Percentiles rank a stretch among this genome's conserved stretches.
phyloP scores from a whole-genome alignment of 352 stramenopile species.

The Phytophthora sansomeana region DNA sequence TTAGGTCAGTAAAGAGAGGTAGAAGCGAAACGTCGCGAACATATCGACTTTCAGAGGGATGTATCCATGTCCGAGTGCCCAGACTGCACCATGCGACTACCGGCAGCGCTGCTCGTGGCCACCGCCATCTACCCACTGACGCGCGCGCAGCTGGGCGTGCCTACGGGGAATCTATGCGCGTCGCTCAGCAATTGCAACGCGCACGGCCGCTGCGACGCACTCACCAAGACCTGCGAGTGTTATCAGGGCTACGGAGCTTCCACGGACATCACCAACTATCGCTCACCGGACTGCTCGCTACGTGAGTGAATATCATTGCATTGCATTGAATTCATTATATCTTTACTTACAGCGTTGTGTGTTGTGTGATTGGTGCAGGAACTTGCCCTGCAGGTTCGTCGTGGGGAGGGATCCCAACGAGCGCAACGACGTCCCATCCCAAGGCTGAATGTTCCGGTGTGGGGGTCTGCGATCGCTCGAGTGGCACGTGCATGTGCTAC shows the following conservation, averaged over 20 bases:
- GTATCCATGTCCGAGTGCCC: slow-evolving; percentile 17
- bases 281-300: slow-evolving; percentile 84
- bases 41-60: slow-evolving; percentile 14
- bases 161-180: slow-evolving; percentile 76
- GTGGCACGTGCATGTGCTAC: slow-evolving; percentile 72
- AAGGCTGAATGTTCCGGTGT: slow-evolving; percentile 72
- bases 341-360: not conserved
- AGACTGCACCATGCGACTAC: no score
- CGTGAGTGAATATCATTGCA: slow-evolving; percentile 36
- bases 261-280: slow-evolving; percentile 83
- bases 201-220: slow-evolving; percentile 86
- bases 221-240: slow-evolving; percentile 89
- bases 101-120: not conserved
- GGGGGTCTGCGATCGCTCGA: slow-evolving; percentile 61
- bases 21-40: slow-evolving; percentile 18
- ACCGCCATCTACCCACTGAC: slow-evolving; percentile 6
- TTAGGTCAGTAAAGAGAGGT: not conserved
- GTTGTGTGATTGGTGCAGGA: slow-evolving; percentile 35
- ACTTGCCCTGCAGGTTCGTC: slow-evolving; percentile 70
- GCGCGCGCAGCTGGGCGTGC: slow-evolving; percentile 56
- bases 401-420: slow-evolving; percentile 67
- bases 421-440: slow-evolving; percentile 45
- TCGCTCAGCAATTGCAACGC: slow-evolving; percentile 89
- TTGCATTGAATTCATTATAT: not conserved
- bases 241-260: slow-evolving; percentile 88